phyloP scores from a whole-genome alignment of 805 yeast genomes.

The Candida oleophila region DNA sequence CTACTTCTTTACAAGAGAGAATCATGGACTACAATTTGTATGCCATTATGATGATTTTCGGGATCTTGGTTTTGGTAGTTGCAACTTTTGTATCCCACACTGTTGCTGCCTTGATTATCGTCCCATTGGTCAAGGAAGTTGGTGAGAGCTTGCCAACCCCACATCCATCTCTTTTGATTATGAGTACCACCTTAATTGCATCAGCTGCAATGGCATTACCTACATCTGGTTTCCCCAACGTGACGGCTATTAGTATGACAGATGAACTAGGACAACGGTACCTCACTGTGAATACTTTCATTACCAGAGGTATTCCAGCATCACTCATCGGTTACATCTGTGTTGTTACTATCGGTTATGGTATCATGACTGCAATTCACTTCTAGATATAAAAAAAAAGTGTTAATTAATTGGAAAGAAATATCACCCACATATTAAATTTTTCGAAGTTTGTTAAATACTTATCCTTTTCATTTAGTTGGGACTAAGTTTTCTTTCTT shows the following conservation, averaged over 20 bases:
- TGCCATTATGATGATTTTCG: slow-evolving; percentile 45
- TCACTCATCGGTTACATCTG: slow-evolving; percentile 35
- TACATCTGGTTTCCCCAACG: slow-evolving; percentile 45
- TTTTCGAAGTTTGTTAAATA: too few relatives aligned
- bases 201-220: slow-evolving; percentile 49
- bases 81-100: slow-evolving; percentile 47
- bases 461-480: too few relatives aligned
- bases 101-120: slow-evolving; percentile 42
- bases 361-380: slow-evolving; percentile 33
- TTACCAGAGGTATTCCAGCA: slow-evolving; percentile 43
- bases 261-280: slow-evolving; percentile 42
- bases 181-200: slow-evolving; percentile 41
- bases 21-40: slow-evolving; percentile 44
- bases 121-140: slow-evolving; percentile 41
- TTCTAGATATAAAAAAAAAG: slow-evolving; percentile 12
- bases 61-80: slow-evolving; percentile 37
- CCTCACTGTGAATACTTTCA: slow-evolving; percentile 40
- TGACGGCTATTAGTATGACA: slow-evolving; percentile 43
- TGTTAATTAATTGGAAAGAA: neutral
- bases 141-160: slow-evolving; percentile 37
- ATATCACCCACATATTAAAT: too few relatives aligned
- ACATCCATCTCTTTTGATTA: slow-evolving; percentile 38
- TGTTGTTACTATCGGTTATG: slow-evolving; percentile 39
- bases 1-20: slow-evolving; percentile 41
- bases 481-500: too few relatives aligned